Evolutionary conservation across 2,329 filamentous ascomycete genomes (phyloP).

Genomic region (Coniochaeta ligniaria): DNA sequence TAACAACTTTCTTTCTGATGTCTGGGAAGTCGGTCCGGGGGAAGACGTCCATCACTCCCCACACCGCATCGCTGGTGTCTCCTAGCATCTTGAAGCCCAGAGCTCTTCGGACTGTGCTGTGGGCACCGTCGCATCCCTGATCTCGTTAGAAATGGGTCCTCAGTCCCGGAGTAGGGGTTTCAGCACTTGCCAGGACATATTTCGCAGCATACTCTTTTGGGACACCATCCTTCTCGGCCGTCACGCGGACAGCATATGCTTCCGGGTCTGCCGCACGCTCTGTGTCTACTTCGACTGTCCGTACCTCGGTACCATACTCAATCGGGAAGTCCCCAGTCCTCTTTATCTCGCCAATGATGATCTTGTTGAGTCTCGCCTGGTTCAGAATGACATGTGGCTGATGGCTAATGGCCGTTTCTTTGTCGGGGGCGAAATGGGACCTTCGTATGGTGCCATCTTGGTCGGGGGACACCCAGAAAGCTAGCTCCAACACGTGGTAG

Average conservation of each 20-base stretch:
- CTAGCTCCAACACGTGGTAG: conserved; percentile 50
- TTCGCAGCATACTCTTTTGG: conserved; percentile 35
- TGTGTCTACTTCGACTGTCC: conserved; percentile 40
- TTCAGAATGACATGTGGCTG: conserved; percentile 50
- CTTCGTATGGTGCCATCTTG: conserved; percentile 29
- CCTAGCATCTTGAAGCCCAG: conserved; percentile 52
- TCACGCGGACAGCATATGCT: conserved; percentile 36
- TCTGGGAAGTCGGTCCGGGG: conserved; percentile 54
- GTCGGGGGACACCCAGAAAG: conserved; percentile 42
- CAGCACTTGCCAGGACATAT: conserved; percentile 39
- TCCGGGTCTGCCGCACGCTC: conserved; percentile 23
- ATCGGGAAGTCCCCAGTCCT: conserved; percentile 32
- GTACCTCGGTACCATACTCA: conserved; percentile 48
- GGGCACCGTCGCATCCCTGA: conserved; percentile 39
- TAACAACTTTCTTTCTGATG: conserved; percentile 47
- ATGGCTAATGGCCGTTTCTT: conserved; percentile 42
- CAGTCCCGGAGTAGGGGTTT: neutral
- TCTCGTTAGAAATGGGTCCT: conserved; percentile 1
- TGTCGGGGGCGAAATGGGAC: conserved; percentile 44
- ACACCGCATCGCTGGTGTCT: conserved; percentile 48
- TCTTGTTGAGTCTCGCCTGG: conserved; percentile 45
- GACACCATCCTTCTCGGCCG: conserved; percentile 29
- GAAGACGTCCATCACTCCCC: conserved; percentile 50
- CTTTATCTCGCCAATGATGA: conserved; percentile 46
- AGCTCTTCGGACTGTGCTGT: conserved; percentile 41